Percentiles rank a stretch among this genome's conserved stretches.
Conservation (phyloP, 164 flowering plant species). For the Warburgia ugandensis region DNA sequence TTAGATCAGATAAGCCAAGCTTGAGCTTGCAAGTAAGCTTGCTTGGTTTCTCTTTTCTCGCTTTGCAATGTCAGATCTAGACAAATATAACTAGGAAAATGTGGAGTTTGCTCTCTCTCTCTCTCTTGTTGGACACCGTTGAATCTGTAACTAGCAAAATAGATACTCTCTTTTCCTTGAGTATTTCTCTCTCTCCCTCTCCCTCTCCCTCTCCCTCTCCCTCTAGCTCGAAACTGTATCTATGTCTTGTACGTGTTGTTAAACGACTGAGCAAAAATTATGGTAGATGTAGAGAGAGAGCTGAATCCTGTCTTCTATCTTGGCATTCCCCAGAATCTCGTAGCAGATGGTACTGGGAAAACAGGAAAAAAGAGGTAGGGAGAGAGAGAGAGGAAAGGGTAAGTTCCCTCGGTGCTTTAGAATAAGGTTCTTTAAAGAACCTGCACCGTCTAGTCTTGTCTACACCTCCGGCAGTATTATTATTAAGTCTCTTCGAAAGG, state of each 20-base stretch:
- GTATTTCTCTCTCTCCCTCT: not conserved
- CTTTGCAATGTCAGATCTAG: too few species aligned
- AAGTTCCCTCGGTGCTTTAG: not conserved
- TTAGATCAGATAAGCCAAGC: too few species aligned
- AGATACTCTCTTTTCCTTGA: not conserved
- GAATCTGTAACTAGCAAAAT: not conserved
- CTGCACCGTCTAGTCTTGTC: conserved; percentile 21
- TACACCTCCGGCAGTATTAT: conserved; percentile 12
- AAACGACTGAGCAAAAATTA: too few species aligned
- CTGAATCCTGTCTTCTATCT: not conserved
- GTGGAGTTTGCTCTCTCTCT: too few species aligned
- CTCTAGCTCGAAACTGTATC: not conserved
- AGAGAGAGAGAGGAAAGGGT: not conserved
- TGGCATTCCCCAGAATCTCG: not conserved
- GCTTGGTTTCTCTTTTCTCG: too few species aligned
- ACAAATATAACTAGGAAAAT: too few species aligned
- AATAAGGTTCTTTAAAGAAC: conserved; percentile 11
- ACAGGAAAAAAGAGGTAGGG: too few species aligned
- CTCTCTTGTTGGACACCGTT: too few species aligned
- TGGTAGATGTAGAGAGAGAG: not conserved
- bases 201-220: too few species aligned
- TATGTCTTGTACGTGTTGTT: not conserved
- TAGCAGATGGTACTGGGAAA: conserved; percentile 4
- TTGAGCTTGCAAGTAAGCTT: too few species aligned
- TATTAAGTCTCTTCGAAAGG: conserved; percentile 20